Base-by-base conservation (phyloP, 768 basidiomycete species). In the Tubosaeta sp. region DNA sequence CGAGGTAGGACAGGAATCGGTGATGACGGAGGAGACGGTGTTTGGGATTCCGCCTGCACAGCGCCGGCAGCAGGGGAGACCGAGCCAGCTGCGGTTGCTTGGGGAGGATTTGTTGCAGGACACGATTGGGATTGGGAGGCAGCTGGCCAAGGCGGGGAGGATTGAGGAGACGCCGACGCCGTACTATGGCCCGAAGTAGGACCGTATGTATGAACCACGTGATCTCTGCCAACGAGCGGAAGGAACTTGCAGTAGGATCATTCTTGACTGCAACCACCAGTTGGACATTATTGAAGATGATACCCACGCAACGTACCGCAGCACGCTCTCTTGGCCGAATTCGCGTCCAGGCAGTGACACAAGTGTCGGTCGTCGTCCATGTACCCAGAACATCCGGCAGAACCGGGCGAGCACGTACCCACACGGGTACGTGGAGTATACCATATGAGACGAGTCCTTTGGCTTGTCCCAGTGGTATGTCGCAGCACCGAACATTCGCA, bases 141-240 rank as follows among this genome's bases (percentile, higher is more conserved):
- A 79, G 53, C 71, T 81, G 52, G 76, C 73, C 29, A 69, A 68
- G 45, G 72, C 60, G 19, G 77, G 77, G n/a, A 68, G 73, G 24
- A 69, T 81, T 0, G 81, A 82, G 53, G 83, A 87, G 63, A 86
- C 77, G 52, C 86, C 85, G 41, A 87, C 86, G 14, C 86, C 85
- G 3, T 62, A 48, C 61, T 62, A 46, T 61, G 69, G 65, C n/a
- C n/a, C n/a, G n/a, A n/a, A n/a, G n/a, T n/a, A n/a, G n/a, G n/a
- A n/a, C n/a, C n/a, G n/a, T n/a, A 31, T 16, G 21, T 32, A 36
- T 41, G 31, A 45, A 59, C 21, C 56, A 63, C 58, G 58, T 59
- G 59, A 60, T 51, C 40, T 19, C 46, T 49, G 51, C 48, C 44
- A 52, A 48, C 34, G 45, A 51, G 44, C 63, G 57, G 63, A 64